Evolutionary conservation across 2,329 filamentous ascomycete genomes (phyloP).

Genomic region (Claviceps paspali): DNA sequence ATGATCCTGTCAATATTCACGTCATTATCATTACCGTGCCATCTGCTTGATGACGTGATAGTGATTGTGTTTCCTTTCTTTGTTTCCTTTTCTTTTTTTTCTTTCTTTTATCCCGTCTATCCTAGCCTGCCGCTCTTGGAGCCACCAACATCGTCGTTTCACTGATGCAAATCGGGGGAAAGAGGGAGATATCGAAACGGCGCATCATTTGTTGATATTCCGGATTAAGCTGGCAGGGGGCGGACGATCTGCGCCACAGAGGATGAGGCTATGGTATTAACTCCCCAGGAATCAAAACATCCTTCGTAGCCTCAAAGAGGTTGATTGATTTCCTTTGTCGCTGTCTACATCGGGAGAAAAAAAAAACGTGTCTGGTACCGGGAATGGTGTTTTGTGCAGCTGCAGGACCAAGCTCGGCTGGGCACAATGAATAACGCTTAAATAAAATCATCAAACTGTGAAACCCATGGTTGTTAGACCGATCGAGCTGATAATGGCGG

Average conservation of each 20-base stretch:
- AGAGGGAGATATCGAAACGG: neutral
- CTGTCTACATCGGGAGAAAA: neutral
- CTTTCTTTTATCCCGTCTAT: no score
- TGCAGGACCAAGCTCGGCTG: no score
- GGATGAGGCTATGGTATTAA: neutral
- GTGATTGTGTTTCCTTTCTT: no score
- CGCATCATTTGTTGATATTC: neutral
- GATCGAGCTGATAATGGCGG: neutral
- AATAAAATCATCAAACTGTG: no score
- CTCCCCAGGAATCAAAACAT: no score
- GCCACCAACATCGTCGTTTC: neutral
- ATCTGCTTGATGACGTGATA: neutral
- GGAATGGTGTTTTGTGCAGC: no score
- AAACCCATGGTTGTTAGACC: constrained; percentile 1
- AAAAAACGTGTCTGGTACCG: no score
- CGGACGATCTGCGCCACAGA: neutral
- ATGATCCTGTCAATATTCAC: neutral
- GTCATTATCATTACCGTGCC: neutral
- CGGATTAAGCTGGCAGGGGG: neutral
- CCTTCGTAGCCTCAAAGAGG: no score
- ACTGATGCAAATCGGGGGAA: neutral
- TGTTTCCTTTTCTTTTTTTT: no score
- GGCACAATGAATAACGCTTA: neutral
- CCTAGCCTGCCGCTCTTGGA: neutral
- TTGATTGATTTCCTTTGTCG: neutral